Base-by-base conservation (phyloP, 768 basidiomycete genomes). In the Pisolithus tinctorius region DNA sequence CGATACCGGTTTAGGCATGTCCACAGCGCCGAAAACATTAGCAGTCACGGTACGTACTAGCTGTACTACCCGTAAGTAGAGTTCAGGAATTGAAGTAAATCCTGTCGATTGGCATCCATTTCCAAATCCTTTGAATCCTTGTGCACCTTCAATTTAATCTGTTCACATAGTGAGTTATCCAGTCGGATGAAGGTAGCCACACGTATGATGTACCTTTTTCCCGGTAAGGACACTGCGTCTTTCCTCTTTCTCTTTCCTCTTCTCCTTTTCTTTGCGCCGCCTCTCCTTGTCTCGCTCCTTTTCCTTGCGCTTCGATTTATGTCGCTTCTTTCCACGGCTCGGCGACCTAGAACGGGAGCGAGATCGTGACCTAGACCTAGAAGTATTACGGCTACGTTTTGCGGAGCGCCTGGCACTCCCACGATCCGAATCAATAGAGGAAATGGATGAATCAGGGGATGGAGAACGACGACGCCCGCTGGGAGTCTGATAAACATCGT, bases 81-180 rank as follows among this genome's bases (percentile, higher is more conserved):
- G 57, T 83, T 83, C 54, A 83, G 58, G 57, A 83, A 83, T 50
- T 73, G 69, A 14, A 83, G 58, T 50, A 82, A 60, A 57, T 78
- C 73, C 63, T 73, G 59, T 38, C 81, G 69, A 50, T 83, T 82
- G 17, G 72, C 74, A 53, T 83, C 82, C 55, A 79, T 67, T 58
- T 80, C 80, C 38, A 75, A 63, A 53, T 83, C 82, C 17, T 66
- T 74, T 39, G 75, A 76, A 48, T 80, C 79, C 58, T 79, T 81
- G 69, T 78, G 79, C 11, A 83, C 77, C 62, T 81, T 83, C 39
- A 83, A 62, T 61, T 83, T 83, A 45, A 83, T 83, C 82, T 83
- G 51, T 17, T 23, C 40, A 20, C 6, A 40, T 4, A 4, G 47
- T 36, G 14, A 31, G 16, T 26, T 16, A 29, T 20, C 11, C 34